These are phyloP conservation scores for Albizia julibrissin DNA, from an alignment of 306 rosid genomes.

Conservation along the genomic window DNA sequence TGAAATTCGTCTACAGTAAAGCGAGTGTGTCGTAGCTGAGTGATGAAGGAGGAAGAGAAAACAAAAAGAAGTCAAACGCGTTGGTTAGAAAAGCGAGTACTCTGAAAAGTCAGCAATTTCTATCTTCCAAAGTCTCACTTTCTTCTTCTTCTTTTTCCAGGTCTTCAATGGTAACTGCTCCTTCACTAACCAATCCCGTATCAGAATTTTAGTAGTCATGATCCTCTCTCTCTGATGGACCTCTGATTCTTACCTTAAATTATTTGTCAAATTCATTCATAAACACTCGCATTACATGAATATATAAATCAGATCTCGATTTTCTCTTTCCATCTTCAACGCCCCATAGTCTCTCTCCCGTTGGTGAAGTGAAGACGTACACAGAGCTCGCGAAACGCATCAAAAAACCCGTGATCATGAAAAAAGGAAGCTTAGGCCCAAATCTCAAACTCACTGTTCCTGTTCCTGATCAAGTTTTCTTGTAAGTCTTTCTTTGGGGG, in stretches of 20 bases:
- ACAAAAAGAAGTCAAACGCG: neutral
- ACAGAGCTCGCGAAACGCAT: neutral
- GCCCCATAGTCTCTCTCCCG: neutral
- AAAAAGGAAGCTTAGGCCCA: conserved; percentile 59
- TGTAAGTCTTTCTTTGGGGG: conserved; percentile 51
- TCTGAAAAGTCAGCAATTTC: conserved; percentile 46
- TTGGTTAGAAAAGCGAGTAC: neutral
- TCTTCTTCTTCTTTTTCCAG: neutral
- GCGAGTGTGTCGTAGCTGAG: neutral
- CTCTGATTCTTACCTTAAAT: neutral
- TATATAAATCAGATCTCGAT: neutral
- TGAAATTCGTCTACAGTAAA: neutral
- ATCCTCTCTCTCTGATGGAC: neutral
- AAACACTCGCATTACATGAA: neutral
- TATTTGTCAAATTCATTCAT: neutral
- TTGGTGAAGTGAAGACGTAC: neutral
- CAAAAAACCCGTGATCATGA: conserved; percentile 51
- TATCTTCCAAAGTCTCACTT: conserved; percentile 21
- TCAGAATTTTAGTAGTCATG: neutral
- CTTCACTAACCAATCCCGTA: conserved; percentile 41
- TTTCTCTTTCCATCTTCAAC: neutral
- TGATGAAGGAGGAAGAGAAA: neutral
- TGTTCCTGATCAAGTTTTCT: conserved; percentile 60
- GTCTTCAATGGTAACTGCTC: conserved; percentile 46
- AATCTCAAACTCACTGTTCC: conserved; percentile 81